phyloP scores from a whole-genome alignment of 306 rosid genomes.

The Casuarina glauca region DNA sequence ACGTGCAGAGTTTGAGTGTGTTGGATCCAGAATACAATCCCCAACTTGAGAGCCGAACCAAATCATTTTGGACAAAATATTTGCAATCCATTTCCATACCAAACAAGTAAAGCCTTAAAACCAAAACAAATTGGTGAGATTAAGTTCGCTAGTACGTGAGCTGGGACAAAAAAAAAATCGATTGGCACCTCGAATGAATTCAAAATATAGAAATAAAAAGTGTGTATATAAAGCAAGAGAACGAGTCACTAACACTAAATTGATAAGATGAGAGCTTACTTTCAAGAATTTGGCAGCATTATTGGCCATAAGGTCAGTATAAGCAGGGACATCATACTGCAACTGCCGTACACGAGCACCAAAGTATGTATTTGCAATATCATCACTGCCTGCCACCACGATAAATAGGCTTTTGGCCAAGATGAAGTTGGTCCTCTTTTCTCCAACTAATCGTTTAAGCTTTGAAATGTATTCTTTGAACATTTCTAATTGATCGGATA shows the following conservation, averaged over 20 bases:
- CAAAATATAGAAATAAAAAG: too few relatives aligned
- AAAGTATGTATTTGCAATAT: constrained; percentile 75
- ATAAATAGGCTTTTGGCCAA: constrained; percentile 45
- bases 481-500: constrained; percentile 46
- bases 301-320: constrained; percentile 61
- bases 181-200: too few relatives aligned
- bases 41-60: too few relatives aligned
- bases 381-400: constrained; percentile 78
- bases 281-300: constrained; percentile 49
- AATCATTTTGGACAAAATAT: too few relatives aligned
- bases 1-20: too few relatives aligned
- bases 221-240: not conserved
- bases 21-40: too few relatives aligned
- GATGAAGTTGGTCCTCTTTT: constrained; percentile 49
- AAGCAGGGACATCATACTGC: constrained; percentile 60
- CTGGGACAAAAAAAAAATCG: too few relatives aligned
- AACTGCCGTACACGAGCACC: constrained; percentile 36
- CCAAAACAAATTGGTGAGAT: too few relatives aligned
- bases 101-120: too few relatives aligned
- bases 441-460: constrained; percentile 53
- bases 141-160: too few relatives aligned
- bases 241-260: not conserved
- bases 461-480: constrained; percentile 66
- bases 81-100: too few relatives aligned
- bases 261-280: constrained; percentile 29